Base-by-base conservation (phyloP, 805 yeast genomes). In the Candida golubevii region DNA sequence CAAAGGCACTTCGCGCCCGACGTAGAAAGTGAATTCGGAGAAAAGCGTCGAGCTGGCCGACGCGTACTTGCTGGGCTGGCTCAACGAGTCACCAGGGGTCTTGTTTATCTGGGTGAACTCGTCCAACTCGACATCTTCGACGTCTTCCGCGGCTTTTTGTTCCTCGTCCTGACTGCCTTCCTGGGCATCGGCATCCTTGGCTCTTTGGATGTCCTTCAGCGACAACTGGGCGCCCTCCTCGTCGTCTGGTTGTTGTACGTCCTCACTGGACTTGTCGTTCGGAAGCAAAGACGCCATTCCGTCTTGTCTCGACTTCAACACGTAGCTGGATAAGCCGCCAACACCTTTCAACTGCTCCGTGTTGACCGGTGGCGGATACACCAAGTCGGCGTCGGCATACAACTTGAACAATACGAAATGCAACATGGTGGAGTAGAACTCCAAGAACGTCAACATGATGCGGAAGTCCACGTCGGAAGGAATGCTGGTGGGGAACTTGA, bases 391-490 rank as follows among this genome's bases (percentile, higher is more conserved):
- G 55, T 89, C 98, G 18, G 85, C 79, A 72, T 88, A 93, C 50
- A 93, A 77, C 64, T 86, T 85, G 77, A 63, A 93, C 44, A 91
- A 73, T 18, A 85, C 90, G 62, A 93, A 93, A 61, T 89, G 96
- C 59, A 90, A 68, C 56, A 93, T 70, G 26, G 98, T 91, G 14
- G 96, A 83, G 71, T 93, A 93, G 67, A 93, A 90, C 69, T 93
- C 99, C 61, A 93, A 77, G 69, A 93, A 93, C 1, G 98, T 91
- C 60, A 88, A 75, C 99, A 93, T 93, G 72, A 93, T 88, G 67
- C 93, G 79, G 74, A 93, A 91, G 69, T 93, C 99, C 47, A 93
- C 82, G 65, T 93, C 98, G 36, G 84, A 69, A 38, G 99, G 98
- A 55, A 93, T 85, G 65, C 86, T 86, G 65, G 91, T 95, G 14